Evolutionary conservation across 2,329 filamentous ascomycete genomes (phyloP).

Genomic region (Metarhizium sp.): DNA sequence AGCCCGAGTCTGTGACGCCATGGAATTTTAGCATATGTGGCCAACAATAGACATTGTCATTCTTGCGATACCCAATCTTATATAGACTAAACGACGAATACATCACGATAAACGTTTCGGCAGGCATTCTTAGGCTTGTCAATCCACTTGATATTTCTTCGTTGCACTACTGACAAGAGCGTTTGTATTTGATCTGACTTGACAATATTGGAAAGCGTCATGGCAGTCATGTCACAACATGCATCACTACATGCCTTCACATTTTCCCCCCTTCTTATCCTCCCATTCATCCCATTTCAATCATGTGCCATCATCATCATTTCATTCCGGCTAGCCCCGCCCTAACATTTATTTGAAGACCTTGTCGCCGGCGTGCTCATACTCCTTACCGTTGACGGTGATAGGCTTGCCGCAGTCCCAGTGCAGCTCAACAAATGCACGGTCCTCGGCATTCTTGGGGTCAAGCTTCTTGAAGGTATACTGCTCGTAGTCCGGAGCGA

Average conservation of each 20-base stretch:
- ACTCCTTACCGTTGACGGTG: slow-evolving; percentile 75
- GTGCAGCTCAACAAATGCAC: slow-evolving; percentile 72
- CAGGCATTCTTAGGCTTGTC: too few relatives aligned
- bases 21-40: too few relatives aligned
- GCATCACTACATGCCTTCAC: neutral
- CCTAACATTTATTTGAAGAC: slow-evolving; percentile 80
- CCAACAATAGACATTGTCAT: too few relatives aligned
- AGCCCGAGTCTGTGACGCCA: too few relatives aligned
- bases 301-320: slow-evolving; percentile 24
- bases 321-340: neutral
- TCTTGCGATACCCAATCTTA: too few relatives aligned
- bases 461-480: slow-evolving; percentile 97
- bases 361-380: slow-evolving; percentile 84
- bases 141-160: too few relatives aligned
- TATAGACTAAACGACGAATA: too few relatives aligned
- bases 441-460: slow-evolving; percentile 74
- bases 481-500: slow-evolving; percentile 94
- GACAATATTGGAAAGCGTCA: neutral
- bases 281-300: neutral
- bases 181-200: too few relatives aligned
- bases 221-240: neutral
- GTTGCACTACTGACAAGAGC: too few relatives aligned
- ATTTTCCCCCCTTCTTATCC: slow-evolving; percentile 14
- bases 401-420: slow-evolving; percentile 91
- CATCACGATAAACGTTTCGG: too few relatives aligned